Evolutionary conservation across 129 eudicot species (phyloP), one percentile per base, ranked within the genome.

Genomic region (Saussurea involucrata): DNA sequence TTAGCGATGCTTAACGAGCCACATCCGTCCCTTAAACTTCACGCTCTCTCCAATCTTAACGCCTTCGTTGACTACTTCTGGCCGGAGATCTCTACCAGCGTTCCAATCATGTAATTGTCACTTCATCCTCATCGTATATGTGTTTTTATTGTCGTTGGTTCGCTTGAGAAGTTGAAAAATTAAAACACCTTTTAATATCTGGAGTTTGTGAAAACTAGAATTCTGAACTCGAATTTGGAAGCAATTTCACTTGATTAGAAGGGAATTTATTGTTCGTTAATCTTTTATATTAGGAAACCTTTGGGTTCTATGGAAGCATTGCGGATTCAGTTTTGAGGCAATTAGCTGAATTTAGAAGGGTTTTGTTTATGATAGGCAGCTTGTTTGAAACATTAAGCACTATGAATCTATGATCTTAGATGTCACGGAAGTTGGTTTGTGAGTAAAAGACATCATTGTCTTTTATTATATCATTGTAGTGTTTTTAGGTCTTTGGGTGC

Each of bases 31-130:
- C 87, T 95, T 10, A 95, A 91, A 69, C 89, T 84, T n/a, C 97
- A 92, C 74, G 98, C 98, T 6, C 89, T 95, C 0, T 74, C 90
- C 6, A 87, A 87, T 78, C 94, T 95, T 28, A 91, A 91, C 77
- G 74, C 96, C 15, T 83, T 81, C 7, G 97, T 88, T 36, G 88
- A 95, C 72, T 74, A 74, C 79, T 92, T 89, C 64, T 95, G 97
- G 98, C 98, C 96, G 1, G 98, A 95, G 96, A 95, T 91, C 90
- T 95, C 98, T 4, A 88, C 96, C 15, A 87, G 94, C 66, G 92
- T 95, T 6, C 93, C 97, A 0, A 85, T 82, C 22, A 89, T 95
- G 98, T 86, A 73, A 40, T 70, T 15, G 12, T 25, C 36, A 12
- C 9, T 53, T 53, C 46, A 0, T 55, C 55, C 22, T 69, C 61